Percentiles rank a stretch among this genome's conserved stretches.
Conservation (phyloP, 1,284 basidiomycete genomes). For the Exobasidium rhododendri region DNA sequence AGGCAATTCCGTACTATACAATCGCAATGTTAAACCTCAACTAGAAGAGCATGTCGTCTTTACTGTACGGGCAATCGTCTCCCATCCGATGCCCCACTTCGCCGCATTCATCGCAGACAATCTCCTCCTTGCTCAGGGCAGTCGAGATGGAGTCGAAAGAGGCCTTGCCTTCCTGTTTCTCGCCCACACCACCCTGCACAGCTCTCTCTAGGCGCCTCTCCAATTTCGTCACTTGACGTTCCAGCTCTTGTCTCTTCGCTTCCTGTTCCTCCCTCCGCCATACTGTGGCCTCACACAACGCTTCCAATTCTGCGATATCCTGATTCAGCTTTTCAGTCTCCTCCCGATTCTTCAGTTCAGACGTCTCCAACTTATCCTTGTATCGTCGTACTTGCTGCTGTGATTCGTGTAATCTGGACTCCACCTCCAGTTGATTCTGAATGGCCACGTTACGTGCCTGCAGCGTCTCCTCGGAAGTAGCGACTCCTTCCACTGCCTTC, state of each 20-base stretch:
- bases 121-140: not conserved
- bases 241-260: slow-evolving; percentile 16
- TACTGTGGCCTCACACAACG: slow-evolving; percentile 21
- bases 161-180: not conserved
- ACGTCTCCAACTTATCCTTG: slow-evolving; percentile 23
- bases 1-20: not conserved
- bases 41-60: slow-evolving; percentile 4
- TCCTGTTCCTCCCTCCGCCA: slow-evolving; percentile 17
- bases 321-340: slow-evolving; percentile 20
- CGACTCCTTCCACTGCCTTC: not conserved
- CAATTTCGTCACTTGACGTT: slow-evolving; percentile 11
- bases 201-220: slow-evolving; percentile 18
- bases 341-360: slow-evolving; percentile 17
- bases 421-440: slow-evolving; percentile 20
- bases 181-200: not conserved
- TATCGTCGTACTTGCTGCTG: slow-evolving; percentile 28
- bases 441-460: slow-evolving; percentile 22
- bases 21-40: not conserved
- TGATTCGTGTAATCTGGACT: slow-evolving; percentile 19
- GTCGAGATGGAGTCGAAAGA: not conserved
- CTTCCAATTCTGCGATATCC: slow-evolving; percentile 22
- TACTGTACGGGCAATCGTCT: slow-evolving; percentile 16
- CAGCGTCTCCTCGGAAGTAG: slow-evolving; percentile 20
- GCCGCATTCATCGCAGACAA: slow-evolving; percentile 13
- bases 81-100: slow-evolving; percentile 12